Conservation (phyloP, 228 moss, liverwort and hornwort genomes). For the Sphagnum fallax region DNA sequence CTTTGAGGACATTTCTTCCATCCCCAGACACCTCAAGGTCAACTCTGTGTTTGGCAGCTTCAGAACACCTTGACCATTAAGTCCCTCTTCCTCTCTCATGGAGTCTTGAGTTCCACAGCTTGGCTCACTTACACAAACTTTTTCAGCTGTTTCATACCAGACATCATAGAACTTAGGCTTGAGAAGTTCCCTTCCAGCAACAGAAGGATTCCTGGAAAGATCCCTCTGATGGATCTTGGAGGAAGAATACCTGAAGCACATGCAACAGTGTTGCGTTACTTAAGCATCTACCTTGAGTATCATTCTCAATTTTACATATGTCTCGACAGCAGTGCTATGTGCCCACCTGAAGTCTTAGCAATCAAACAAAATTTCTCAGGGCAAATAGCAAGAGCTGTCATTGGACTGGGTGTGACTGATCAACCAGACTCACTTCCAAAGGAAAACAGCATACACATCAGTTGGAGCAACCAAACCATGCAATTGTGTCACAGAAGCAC, state of each 20-base stretch:
- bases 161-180: conserved; percentile 16
- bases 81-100: conserved; percentile 9
- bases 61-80: conserved; percentile 10
- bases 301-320: no score
- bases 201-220: conserved; percentile 10
- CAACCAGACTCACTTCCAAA: no score
- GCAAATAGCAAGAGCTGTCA: not conserved
- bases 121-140: conserved; percentile 18
- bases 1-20: conserved; percentile 20
- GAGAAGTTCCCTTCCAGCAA: conserved; percentile 15
- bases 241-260: conserved; percentile 4
- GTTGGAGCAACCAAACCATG: no score
- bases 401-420: no score
- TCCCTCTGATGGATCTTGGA: conserved; percentile 11
- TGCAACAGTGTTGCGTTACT: no score
- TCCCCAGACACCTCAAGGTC: conserved; percentile 9
- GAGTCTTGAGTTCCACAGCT: conserved; percentile 8
- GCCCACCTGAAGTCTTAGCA: no score
- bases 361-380: no score
- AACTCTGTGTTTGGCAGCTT: conserved; percentile 3
- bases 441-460: no score
- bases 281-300: not conserved
- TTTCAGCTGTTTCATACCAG: conserved; percentile 8
- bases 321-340: no score
- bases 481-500: no score